A percentile compares a stretch with the other conserved stretches of the same genome.
These are phyloP conservation scores for Barbarea vulgaris DNA, from an alignment of 345 rosid species.

Conservation along the genomic window DNA sequence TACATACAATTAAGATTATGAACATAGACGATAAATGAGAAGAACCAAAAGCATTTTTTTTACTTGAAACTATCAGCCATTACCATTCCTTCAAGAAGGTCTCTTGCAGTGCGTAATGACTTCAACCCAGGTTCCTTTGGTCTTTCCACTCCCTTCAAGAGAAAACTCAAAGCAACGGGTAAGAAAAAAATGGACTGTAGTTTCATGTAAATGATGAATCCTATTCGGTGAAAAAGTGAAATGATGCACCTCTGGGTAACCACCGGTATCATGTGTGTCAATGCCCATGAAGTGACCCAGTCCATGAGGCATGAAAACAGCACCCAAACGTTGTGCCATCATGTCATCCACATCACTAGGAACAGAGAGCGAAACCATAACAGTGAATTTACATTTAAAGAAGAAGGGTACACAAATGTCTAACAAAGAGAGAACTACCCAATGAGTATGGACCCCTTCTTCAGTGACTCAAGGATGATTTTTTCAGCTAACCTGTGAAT, in stretches of 20 bases:
- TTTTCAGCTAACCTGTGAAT: conserved; percentile 78
- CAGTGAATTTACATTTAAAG: neutral
- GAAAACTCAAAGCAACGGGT: conserved; percentile 2
- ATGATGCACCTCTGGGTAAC: conserved; percentile 65
- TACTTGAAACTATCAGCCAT: conserved; percentile 8
- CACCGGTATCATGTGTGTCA: conserved; percentile 96
- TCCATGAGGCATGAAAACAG: conserved; percentile 97
- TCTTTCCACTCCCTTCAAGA: conserved; percentile 66
- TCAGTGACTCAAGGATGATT: conserved; percentile 70
- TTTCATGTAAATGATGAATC: neutral
- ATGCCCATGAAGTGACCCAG: conserved; percentile 91
- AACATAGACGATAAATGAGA: neutral
- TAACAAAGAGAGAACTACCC: conserved; percentile 55
- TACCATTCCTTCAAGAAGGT: conserved; percentile 86
- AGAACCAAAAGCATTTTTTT: neutral
- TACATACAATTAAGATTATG: neutral
- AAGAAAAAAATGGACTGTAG: neutral
- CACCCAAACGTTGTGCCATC: conserved; percentile 80
- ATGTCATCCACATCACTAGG: conserved; percentile 72
- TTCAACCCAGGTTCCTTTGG: conserved; percentile 74
- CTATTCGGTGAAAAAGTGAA: neutral
- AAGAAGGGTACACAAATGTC: conserved; percentile 16
- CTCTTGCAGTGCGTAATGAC: conserved; percentile 73
- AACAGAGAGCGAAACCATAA: conserved; percentile 1
- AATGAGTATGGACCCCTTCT: conserved; percentile 57